Conservation (phyloP, 2,329 filamentous ascomycete species). For the Volutella citrinella region DNA sequence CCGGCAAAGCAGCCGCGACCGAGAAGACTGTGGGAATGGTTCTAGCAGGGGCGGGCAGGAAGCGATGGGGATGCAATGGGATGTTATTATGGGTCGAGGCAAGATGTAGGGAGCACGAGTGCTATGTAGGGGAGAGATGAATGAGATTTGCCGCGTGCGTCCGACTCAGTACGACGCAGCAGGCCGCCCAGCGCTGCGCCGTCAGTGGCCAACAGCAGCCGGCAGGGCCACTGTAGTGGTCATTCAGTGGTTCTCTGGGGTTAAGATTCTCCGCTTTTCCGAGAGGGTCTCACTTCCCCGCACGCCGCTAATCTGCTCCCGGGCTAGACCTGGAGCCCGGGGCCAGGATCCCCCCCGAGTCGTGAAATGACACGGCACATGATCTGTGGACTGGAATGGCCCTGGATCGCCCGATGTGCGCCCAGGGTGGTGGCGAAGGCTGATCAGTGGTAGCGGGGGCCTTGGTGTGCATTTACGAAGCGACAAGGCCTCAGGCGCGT, state of each 20-base stretch:
- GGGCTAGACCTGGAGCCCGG: constrained; percentile 12
- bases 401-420: too few relatives aligned
- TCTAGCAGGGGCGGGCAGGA: constrained; percentile 10
- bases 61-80: constrained; percentile 11
- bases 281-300: constrained; percentile 24
- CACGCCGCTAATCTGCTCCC: constrained; percentile 21
- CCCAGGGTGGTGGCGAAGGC: too few relatives aligned
- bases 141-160: constrained; percentile 22
- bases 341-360: constrained; percentile 12
- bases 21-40: constrained; percentile 11
- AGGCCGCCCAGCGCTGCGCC: too few relatives aligned
- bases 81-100: constrained; percentile 7
- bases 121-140: constrained; percentile 13
- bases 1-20: too few relatives aligned
- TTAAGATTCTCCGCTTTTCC: constrained; percentile 24
- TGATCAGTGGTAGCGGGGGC: too few relatives aligned
- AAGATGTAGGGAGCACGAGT: constrained; percentile 14
- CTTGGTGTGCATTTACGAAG: too few relatives aligned
- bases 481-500: too few relatives aligned
- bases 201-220: too few relatives aligned
- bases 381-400: constrained; percentile 5
- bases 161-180: too few relatives aligned
- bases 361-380: constrained; percentile 18
- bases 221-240: too few relatives aligned
- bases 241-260: constrained; percentile 12